These are phyloP conservation scores for Perilla frutescens DNA, from an alignment of 257 asterid species.

Conservation along the genomic window DNA sequence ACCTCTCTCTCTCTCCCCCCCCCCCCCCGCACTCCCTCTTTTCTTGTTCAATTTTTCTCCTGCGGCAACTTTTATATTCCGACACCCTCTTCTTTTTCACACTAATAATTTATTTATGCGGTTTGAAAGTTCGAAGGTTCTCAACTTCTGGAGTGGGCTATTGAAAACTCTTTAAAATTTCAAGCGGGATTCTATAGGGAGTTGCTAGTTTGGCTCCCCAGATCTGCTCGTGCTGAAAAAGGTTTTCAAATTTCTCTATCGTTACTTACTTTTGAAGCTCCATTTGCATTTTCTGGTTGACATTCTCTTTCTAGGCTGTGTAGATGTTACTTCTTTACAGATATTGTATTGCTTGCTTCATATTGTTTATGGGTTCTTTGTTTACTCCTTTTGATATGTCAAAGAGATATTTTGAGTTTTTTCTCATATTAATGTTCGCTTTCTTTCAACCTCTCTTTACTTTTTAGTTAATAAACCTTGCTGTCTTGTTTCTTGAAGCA, in stretches of 20 bases:
- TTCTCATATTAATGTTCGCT: constrained; percentile 3
- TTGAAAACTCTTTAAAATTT: constrained; percentile 8
- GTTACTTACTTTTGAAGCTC: constrained; percentile 11
- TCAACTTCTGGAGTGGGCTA: constrained; percentile 19
- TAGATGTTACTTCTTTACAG: background rate
- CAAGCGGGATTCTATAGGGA: constrained; percentile 30
- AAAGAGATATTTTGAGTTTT: background rate
- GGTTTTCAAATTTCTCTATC: constrained; percentile 27
- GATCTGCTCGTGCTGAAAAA: constrained; percentile 38
- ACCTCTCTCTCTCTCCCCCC: constrained; percentile 31
- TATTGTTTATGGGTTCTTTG: background rate
- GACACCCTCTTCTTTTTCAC: constrained; percentile 35
- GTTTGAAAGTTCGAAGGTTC: constrained; percentile 15
- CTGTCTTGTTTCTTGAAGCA: constrained; percentile 13
- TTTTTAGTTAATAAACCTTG: background rate
- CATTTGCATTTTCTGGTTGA: constrained; percentile 1
- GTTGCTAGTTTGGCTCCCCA: constrained; percentile 34
- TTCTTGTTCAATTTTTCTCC: constrained; percentile 35
- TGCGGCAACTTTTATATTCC: constrained; percentile 26
- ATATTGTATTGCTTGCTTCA: background rate
- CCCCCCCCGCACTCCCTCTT: constrained; percentile 34
- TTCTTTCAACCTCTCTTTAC: background rate
- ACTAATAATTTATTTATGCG: constrained; percentile 9
- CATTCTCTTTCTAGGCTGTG: background rate
- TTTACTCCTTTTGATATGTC: background rate